Evolutionary conservation across 768 basidiomycete species (phyloP), one percentile per base, ranked within the genome.

Genomic region (Suillus subluteus): DNA sequence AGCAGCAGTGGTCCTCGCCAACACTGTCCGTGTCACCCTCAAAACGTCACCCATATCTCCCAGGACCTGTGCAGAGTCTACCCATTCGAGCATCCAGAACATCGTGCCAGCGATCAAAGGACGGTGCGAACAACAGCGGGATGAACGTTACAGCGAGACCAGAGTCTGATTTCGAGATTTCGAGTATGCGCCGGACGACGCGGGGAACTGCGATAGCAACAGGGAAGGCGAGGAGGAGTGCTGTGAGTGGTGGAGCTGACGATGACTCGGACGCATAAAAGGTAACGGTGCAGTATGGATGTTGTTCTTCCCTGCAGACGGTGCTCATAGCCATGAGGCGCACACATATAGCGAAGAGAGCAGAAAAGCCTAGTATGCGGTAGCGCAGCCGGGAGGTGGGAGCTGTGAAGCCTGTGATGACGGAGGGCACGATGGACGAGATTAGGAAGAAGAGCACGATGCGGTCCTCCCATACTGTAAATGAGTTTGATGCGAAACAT

Each of bases 391-490:
- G 85, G 5, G 81, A 70, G 8, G 87, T 89, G 1, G 93, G 91
- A 0, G 92, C 91, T 0, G 85, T 79, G 64, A 94, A 79, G 0
- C 92, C 91, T 58, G 81, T 82, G 40, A 91, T 73, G 67, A 91
- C 79, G 66, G 79, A 81, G 0, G 89, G 88, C 13, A 87, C 77
- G 44, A 95, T 79, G 40, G 87, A 91, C 44, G 86, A 86, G 54
- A 89, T 74, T 67, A 90, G 80, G 63, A 99, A 84, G 83, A 89
- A 96, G 9, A 88, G 86, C 13, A 91, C 82, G 64, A 94, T 82
- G 40, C 86, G 86, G 75, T 98, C 96, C 84, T 99, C 98, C 95
- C 96, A 98, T 76, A 99, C 87, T n/a, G 93, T 94, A 82, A 94
- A 97, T 0, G 96, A 98, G 81, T 99, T 99, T 32, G 96, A 97